Evolutionary conservation across 129 eudicot species (phyloP), one percentile per base, ranked within the genome.

Genomic region (Smallanthus sonchifolius): DNA sequence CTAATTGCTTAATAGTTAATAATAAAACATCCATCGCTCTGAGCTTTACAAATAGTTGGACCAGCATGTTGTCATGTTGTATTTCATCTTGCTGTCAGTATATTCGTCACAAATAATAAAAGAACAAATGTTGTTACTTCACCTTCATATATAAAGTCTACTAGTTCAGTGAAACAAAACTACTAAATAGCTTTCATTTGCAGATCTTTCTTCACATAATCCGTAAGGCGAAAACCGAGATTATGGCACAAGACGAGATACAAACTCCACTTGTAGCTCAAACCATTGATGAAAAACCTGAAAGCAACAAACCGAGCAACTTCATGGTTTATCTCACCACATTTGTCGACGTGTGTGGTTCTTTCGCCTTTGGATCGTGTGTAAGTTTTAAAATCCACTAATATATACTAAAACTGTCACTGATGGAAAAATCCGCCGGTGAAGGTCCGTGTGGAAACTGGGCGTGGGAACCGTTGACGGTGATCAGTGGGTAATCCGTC

Each of bases 341-440:
- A 16, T 83, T 89, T 57, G 91, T 86, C n/a, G 96, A 95, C 52
- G 96, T 92, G 79, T 92, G 98, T 72, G 98, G 98, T 59, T 87
- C 98, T 83, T 92, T 82, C 56, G 95, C 87, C 35, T 92, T 92
- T 60, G 96, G 98, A 85, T 83, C 91, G 34, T 92, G 98, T 17
- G 98, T 92, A 83, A 73, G 95, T 84, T 2, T n/a, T 54, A 42
- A 54, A 15, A 5, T 57, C 3, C 24, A 16, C 30, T 52, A 49
- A 36, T 42, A 24, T 14, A 52, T 52, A n/a, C 17, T 15, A 34
- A 7, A 24, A 24, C 30, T 1, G 1, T 0, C 30, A 24, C 30
- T 24, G 1, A 24, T 24, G 30, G 1, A 24, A 24, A 24, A 24
- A 24, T 24, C 30, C 30, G 30, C 1, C 30, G 30, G 30, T 24